phyloP scores from a whole-genome alignment of 257 asterid species.

The Petunia secreta region DNA sequence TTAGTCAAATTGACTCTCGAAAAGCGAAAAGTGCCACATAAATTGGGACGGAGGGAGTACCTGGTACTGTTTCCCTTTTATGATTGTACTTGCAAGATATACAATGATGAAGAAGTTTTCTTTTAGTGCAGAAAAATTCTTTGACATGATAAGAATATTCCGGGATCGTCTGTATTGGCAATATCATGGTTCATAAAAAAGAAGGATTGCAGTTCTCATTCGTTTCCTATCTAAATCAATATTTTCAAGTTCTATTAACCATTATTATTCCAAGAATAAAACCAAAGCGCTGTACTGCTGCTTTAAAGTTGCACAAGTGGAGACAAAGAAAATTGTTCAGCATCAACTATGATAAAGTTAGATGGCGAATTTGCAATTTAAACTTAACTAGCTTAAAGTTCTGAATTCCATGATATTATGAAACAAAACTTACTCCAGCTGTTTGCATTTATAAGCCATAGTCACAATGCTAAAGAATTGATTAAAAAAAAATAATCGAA shows the following conservation, averaged over 20 bases:
- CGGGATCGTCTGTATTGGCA: not conserved
- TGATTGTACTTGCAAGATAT: not conserved
- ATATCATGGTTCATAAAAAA: not conserved
- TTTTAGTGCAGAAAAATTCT: not conserved
- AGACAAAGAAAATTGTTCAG: not conserved
- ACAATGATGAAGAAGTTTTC: not conserved
- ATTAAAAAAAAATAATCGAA: too few species aligned
- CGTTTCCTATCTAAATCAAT: not conserved
- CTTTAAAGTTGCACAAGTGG: conserved; percentile 12
- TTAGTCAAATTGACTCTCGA: too few species aligned
- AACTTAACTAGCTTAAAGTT: too few species aligned
- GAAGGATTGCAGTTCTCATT: not conserved
- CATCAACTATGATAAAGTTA: conserved; percentile 1
- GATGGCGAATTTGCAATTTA: not conserved
- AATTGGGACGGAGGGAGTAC: too few species aligned
- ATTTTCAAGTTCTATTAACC: not conserved
- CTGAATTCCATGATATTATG: too few species aligned
- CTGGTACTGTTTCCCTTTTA: not conserved
- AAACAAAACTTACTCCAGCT: too few species aligned
- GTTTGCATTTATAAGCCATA: too few species aligned
- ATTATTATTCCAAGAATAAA: not conserved
- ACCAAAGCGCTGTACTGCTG: not conserved
- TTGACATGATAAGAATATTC: not conserved
- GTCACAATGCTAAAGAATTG: too few species aligned
- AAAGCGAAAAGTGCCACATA: too few species aligned